phyloP scores from a whole-genome alignment of 331 rosid species.

The Quercus tomentella region DNA sequence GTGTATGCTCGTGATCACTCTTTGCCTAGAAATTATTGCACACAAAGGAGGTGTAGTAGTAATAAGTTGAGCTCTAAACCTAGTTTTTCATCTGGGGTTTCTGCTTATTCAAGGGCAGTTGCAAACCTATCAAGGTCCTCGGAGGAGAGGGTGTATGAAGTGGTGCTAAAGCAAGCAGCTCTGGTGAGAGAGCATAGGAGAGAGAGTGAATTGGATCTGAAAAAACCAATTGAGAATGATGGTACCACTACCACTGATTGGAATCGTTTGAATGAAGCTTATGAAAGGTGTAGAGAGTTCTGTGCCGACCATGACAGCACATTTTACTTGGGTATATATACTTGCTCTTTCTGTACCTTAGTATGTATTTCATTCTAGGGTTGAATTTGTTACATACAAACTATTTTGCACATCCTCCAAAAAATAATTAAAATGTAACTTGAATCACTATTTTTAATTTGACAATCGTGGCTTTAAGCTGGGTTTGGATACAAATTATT shows the following conservation, averaged over 20 bases:
- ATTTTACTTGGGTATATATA: constrained; percentile 59
- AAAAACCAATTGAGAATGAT: constrained; percentile 35
- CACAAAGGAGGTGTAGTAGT: constrained; percentile 7
- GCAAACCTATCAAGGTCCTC: constrained; percentile 64
- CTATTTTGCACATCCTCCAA: too few relatives aligned
- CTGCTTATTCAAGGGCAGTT: constrained; percentile 43
- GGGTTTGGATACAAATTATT: too few relatives aligned
- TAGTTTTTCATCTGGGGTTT: constrained; percentile 26
- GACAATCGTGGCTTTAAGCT: too few relatives aligned
- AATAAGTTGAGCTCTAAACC: constrained; percentile 12
- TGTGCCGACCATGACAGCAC: constrained; percentile 97
- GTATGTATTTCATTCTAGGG: too few relatives aligned
- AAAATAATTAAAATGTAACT: too few relatives aligned
- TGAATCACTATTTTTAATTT: too few relatives aligned
- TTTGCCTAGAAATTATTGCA: constrained; percentile 27
- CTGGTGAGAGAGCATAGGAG: constrained; percentile 42
- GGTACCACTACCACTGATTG: constrained; percentile 18
- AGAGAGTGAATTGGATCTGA: constrained; percentile 26
- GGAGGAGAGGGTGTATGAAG: constrained; percentile 66
- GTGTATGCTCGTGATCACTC: constrained; percentile 25
- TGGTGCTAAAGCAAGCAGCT: constrained; percentile 53
- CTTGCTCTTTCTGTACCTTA: neutral
- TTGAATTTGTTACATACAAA: too few relatives aligned
- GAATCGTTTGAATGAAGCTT: constrained; percentile 65
- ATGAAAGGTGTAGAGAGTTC: constrained; percentile 80